Conservation (phyloP, 2,329 filamentous ascomycete genomes). For the Aaosphaeria pasadenensis region DNA sequence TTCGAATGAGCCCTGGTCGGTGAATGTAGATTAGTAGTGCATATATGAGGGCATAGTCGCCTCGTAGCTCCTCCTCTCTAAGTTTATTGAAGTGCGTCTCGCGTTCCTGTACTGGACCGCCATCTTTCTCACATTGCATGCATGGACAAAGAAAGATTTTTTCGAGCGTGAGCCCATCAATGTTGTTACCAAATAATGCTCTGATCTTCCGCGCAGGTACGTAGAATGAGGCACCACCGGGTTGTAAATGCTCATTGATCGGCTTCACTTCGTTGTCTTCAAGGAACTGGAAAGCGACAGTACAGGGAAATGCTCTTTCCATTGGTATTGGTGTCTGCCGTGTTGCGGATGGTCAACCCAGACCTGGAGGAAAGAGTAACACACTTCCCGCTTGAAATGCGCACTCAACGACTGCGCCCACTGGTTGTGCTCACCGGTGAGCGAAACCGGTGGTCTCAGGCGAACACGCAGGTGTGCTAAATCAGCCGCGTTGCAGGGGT, state of each 20-base stretch:
- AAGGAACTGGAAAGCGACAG: background rate
- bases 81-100: conserved; percentile 4
- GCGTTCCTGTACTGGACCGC: conserved; percentile 6
- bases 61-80: conserved; percentile 6
- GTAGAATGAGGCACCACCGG: conserved; percentile 5
- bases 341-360: too few relatives aligned
- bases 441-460: too few relatives aligned
- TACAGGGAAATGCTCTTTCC: background rate
- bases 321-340: background rate
- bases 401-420: too few relatives aligned
- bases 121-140: conserved; percentile 4
- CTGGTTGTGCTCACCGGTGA: too few relatives aligned
- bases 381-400: too few relatives aligned
- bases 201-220: conserved; percentile 7
- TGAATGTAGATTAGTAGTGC: conserved; percentile 8
- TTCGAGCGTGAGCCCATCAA: conserved; percentile 6
- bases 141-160: conserved; percentile 7
- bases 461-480: too few relatives aligned
- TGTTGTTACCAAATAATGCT: conserved; percentile 4
- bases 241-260: conserved; percentile 3
- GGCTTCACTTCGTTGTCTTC: conserved; percentile 1
- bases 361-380: too few relatives aligned
- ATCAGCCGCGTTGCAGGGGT: too few relatives aligned
- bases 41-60: conserved; percentile 9
- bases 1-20: conserved; percentile 7